Base-by-base conservation (phyloP, 2,329 filamentous ascomycete species). In the Colletotrichum somersetense region DNA sequence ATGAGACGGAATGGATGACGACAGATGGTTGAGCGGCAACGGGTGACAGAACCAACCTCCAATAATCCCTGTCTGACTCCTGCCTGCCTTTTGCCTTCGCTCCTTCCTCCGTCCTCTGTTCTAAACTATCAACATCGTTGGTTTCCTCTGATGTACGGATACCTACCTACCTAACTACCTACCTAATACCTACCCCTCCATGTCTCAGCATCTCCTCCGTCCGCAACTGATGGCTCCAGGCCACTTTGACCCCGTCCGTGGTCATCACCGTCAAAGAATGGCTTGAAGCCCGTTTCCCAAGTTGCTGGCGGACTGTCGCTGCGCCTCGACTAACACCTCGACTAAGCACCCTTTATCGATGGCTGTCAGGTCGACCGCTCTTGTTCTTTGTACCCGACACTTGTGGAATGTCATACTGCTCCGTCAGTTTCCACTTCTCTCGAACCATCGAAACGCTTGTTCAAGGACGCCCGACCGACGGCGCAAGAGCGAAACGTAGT, bases 161-260 rank as follows among this genome's bases (percentile, higher is more conserved):
- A 50, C n/a, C 30, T 12, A 12, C 12, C 26, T 16, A 1, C 40
- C 14, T 40, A 11, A 12, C 38, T 30, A 30, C 26, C 40, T 42
- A 16, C 38, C 38, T 12, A 7, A 6, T 18, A 3, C 12, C 7
- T 2, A 18, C 2, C 40, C 57, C 18, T 44, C 30, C 42, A 26
- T 18, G 44, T 26, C 40, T 48, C 61, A 62, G 33, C n/a, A 30
- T 42, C 55, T 62, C 35, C 55, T 62, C 35, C 20, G 5, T 62
- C 61, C 18, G 48, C 38, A 5, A 52, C 12, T 42, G 23, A 8
- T 59, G 20, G n/a, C 12, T 42, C 46, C 52, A 18, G 40, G 46
- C 33, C 56, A 71, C 68, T 62, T 67, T 46, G 64, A 71, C 68
- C 63, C 57, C 38, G 57, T 62, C 50, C 56, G 48, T 50, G 40